Base-by-base conservation (phyloP, 768 basidiomycete genomes). In the Saitozyma podzolica region DNA sequence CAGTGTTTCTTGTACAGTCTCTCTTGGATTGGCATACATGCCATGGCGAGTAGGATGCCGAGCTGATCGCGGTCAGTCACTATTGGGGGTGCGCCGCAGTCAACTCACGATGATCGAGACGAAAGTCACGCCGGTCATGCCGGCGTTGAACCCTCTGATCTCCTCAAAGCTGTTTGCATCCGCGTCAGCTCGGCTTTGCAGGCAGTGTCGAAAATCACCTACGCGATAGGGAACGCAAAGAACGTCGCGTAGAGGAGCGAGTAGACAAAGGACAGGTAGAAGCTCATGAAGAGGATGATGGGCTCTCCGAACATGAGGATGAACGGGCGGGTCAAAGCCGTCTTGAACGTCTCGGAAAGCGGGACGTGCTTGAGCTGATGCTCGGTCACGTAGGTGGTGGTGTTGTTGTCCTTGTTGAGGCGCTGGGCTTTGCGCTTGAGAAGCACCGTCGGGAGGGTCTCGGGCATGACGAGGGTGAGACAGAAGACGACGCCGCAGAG, bases 241-340 rank as follows among this genome's bases (percentile, higher is more conserved):
- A 68, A 68, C 19, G 63, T 58, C 29, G 62, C 56, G 68, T 73
- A 73, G 8, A 75, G 66, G n/a, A 75, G 51, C 45, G 65, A 54
- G 61, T 75, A 76, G 41, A 76, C 61, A 54, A 76, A 68, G 40
- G 56, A 66, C 13, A 76, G 57, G 65, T 72, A 76, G 40, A 66
- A 56, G 40, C 54, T 64, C 63, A 73, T 68, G 66, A 65, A 70
- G 19, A 73, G 50, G 42, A 73, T 60, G 59, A 73, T 68, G 2
- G 68, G 64, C 50, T 73, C 72, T 40, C 51, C 42, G 66, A 70
- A 69, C 61, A 73, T 64, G 50, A 73, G 52, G 52, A 63, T 69
- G 79, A 92, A 88, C 0, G 91, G 91, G n/a, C 89, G 84, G 10
- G 82, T 77, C 20, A 91, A 77, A 0, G 88, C 83, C 61, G 80